Percentiles rank a stretch among this genome's conserved stretches.
Evolutionary conservation across 2,329 filamentous ascomycete species (phyloP).

Genomic region (Dactylellina parvicollis): DNA sequence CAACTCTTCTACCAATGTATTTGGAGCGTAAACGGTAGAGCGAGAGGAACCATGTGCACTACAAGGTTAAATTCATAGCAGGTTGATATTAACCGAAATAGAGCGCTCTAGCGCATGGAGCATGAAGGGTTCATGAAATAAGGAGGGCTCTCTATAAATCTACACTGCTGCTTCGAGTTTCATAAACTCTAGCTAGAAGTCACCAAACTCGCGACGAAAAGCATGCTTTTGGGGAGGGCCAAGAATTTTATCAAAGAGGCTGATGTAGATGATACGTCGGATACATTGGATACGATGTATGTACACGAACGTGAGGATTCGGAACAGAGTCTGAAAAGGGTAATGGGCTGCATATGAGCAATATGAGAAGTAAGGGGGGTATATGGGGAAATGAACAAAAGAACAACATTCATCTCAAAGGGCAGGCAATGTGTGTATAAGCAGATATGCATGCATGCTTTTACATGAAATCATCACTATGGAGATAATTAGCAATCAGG

Average conservation of each 20-base stretch:
- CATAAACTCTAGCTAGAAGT: no score
- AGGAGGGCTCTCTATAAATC: no score
- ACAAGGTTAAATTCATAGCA: no score
- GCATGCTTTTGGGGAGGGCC: no score
- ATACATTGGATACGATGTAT: slow-evolving; percentile 6
- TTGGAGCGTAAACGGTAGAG: no score
- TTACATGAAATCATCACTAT: slow-evolving; percentile 50
- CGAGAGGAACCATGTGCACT: no score
- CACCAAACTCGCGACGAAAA: no score
- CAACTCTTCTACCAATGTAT: no score
- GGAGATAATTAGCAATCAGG: neutral
- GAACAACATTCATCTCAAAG: neutral
- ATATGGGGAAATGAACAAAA: neutral
- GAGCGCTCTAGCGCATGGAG: no score
- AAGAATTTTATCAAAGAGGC: neutral
- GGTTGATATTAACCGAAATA: no score
- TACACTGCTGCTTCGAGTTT: no score
- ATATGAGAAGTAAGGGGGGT: neutral
- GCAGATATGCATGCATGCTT: neutral
- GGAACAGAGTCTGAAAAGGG: neutral
- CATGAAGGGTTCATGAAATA: no score
- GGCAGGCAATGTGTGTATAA: neutral
- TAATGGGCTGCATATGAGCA: neutral
- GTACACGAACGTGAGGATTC: slow-evolving; percentile 1
- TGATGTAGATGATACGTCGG: neutral